Evolutionary conservation across 208 protist genomes (phyloP).

Genomic region (Wallacemonas sp.): DNA sequence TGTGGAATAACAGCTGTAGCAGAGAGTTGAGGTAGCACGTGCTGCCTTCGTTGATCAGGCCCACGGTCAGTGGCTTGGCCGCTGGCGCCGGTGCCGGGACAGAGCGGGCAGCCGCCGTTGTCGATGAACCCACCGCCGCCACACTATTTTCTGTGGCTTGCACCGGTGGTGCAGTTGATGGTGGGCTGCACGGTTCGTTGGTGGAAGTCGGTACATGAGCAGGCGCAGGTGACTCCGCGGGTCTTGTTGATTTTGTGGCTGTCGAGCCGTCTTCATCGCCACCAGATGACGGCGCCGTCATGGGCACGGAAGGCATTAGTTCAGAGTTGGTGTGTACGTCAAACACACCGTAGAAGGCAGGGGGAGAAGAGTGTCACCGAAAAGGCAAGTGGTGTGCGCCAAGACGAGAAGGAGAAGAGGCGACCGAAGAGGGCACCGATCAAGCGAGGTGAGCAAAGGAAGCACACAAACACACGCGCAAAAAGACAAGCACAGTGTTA

Average conservation of each 20-base stretch:
- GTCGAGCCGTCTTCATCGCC: no score
- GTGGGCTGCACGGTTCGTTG: constrained; percentile 12
- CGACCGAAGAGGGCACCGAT: neutral
- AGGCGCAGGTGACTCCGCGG: no score
- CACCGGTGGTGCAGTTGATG: constrained; percentile 10
- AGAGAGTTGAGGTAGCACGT: constrained; percentile 93
- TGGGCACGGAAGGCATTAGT: no score
- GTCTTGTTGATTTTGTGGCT: no score
- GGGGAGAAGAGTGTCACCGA: no score
- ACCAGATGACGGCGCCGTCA: no score
- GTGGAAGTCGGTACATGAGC: no score
- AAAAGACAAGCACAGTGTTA: neutral
- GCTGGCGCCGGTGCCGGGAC: neutral
- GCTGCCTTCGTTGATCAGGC: constrained; percentile 88
- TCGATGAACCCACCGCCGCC: neutral
- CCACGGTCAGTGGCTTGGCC: constrained; percentile 24
- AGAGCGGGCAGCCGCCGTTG: neutral
- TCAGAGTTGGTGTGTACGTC: no score
- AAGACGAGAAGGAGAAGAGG: constrained; percentile 6
- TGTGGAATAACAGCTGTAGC: constrained; percentile 86
- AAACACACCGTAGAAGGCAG: no score
- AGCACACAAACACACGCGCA: constrained; percentile 10
- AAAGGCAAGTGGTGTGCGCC: no score
- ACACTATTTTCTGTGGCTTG: no score
- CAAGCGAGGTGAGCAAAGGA: no score